These are phyloP conservation scores for Coemansia sp. DNA, from an alignment of 192 early-diverging fungal species.

Conservation along the genomic window DNA sequence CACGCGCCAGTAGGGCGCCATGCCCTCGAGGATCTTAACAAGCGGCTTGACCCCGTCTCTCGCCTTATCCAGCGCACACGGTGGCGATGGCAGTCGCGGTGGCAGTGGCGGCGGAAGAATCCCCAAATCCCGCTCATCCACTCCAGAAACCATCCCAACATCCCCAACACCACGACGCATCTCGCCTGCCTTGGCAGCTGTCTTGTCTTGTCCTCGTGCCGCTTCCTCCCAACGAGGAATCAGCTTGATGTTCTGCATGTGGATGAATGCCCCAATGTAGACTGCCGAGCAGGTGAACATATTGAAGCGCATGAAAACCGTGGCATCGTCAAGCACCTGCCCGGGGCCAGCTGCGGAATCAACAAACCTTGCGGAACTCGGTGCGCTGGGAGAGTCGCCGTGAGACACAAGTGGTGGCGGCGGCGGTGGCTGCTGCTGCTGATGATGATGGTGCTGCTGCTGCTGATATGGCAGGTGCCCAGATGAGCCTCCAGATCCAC, in stretches of 20 bases:
- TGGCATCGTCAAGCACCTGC: slow-evolving; percentile 38
- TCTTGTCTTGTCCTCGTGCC: slow-evolving; percentile 17
- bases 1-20: slow-evolving; percentile 46
- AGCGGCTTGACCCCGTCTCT: slow-evolving; percentile 43
- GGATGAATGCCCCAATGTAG: slow-evolving; percentile 34
- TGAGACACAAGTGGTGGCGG: neutral
- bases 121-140: slow-evolving; percentile 21
- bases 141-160: slow-evolving; percentile 3
- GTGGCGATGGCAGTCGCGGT: slow-evolving; percentile 31
- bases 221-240: slow-evolving; percentile 40
- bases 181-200: slow-evolving; percentile 25
- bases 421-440: neutral
- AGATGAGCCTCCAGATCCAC: slow-evolving; percentile 3
- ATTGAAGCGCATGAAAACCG: slow-evolving; percentile 45
- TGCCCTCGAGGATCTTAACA: slow-evolving; percentile 34
- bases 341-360: slow-evolving; percentile 29
- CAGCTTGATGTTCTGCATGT: slow-evolving; percentile 39
- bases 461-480: slow-evolving; percentile 18
- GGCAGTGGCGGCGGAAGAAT: slow-evolving; percentile 36
- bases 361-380: slow-evolving; percentile 8
- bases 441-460: slow-evolving; percentile 7
- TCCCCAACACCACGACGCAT: slow-evolving; percentile 14
- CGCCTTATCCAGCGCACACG: slow-evolving; percentile 43
- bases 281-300: slow-evolving; percentile 37
- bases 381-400: slow-evolving; percentile 10